These are phyloP conservation scores for Hemileccinum rubropunctum DNA, from an alignment of 768 basidiomycete genomes.

Conservation along the genomic window DNA sequence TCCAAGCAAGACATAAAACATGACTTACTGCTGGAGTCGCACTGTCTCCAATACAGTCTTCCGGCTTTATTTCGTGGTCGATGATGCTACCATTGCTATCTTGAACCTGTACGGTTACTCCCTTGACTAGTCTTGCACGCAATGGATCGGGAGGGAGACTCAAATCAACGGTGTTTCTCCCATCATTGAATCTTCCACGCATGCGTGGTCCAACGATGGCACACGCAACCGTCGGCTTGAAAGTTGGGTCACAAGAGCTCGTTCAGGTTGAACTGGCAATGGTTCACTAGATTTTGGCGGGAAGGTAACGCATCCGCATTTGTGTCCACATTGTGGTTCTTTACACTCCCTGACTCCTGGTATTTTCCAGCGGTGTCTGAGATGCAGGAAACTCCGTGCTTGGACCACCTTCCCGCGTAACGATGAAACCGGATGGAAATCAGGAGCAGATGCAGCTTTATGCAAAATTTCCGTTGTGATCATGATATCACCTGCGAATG, in stretches of 20 bases:
- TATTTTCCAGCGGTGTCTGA: constrained; percentile 4
- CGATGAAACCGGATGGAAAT: constrained; percentile 29
- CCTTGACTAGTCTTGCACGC: constrained; percentile 60
- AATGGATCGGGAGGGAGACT: constrained; percentile 60
- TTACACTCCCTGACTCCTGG: constrained; percentile 11
- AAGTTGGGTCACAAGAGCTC: constrained; percentile 7
- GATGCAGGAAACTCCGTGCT: constrained; percentile 62
- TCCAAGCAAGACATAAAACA: not conserved
- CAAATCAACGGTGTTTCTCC: constrained; percentile 55
- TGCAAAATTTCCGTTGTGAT: constrained; percentile 11
- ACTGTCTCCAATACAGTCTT: constrained; percentile 56
- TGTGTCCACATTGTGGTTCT: constrained; percentile 1
- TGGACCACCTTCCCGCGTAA: constrained; percentile 48
- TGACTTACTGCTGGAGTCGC: constrained; percentile 46
- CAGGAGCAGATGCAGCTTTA: constrained; percentile 20
- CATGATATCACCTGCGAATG: not conserved
- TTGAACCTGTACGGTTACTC: constrained; percentile 57
- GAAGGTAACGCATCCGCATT: constrained; percentile 3
- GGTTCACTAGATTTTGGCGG: constrained; percentile 15
- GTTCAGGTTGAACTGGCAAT: constrained; percentile 27
- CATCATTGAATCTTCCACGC: constrained; percentile 76
- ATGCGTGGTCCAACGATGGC: constrained; percentile 50
- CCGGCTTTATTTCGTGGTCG: constrained; percentile 52
- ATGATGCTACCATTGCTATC: constrained; percentile 41
- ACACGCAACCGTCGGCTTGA: constrained; percentile 46